These are phyloP conservation scores for Pseudonitzschia multistriata DNA, from an alignment of 108 stramenopile species.

Conservation along the genomic window DNA sequence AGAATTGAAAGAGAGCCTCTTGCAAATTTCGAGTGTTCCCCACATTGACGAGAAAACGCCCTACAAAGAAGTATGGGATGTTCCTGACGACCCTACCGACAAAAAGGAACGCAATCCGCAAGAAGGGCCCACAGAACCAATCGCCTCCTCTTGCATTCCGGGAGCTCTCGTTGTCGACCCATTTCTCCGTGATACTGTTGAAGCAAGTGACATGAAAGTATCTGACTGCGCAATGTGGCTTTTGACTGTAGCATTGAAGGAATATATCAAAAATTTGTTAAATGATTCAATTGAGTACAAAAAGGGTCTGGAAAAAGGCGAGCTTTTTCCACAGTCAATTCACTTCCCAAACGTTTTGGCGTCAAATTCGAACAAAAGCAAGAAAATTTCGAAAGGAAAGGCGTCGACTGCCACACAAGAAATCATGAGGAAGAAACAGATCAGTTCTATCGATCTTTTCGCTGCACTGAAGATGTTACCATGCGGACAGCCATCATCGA, in stretches of 20 bases:
- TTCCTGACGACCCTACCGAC: background rate
- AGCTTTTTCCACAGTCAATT: slow-evolving; percentile 1
- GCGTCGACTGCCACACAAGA: background rate
- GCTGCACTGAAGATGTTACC: slow-evolving; percentile 11
- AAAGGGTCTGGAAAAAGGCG: slow-evolving; percentile 18
- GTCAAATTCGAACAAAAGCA: background rate
- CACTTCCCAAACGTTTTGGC: slow-evolving; percentile 16
- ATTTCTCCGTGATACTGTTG: slow-evolving; percentile 40
- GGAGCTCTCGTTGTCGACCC: slow-evolving; percentile 67
- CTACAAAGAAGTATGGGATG: slow-evolving; percentile 24
- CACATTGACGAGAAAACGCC: background rate
- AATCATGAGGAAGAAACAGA: slow-evolving; percentile 11
- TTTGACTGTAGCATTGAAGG: slow-evolving; percentile 58
- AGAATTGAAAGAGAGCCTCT: background rate
- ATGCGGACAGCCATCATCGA: slow-evolving; percentile 13
- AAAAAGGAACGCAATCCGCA: slow-evolving; percentile 9
- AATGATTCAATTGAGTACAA: slow-evolving; percentile 40
- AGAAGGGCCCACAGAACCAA: background rate
- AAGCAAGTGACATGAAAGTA: slow-evolving; percentile 44
- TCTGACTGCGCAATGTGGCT: slow-evolving; percentile 77
- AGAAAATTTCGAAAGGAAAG: slow-evolving; percentile 13
- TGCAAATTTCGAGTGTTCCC: slow-evolving; percentile 4
- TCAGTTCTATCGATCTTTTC: slow-evolving; percentile 29
- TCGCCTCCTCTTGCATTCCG: slow-evolving; percentile 50
- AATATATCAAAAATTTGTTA: slow-evolving; percentile 47